These are phyloP conservation scores for Lepidium sativum DNA, from an alignment of 345 rosid genomes.

Conservation along the genomic window DNA sequence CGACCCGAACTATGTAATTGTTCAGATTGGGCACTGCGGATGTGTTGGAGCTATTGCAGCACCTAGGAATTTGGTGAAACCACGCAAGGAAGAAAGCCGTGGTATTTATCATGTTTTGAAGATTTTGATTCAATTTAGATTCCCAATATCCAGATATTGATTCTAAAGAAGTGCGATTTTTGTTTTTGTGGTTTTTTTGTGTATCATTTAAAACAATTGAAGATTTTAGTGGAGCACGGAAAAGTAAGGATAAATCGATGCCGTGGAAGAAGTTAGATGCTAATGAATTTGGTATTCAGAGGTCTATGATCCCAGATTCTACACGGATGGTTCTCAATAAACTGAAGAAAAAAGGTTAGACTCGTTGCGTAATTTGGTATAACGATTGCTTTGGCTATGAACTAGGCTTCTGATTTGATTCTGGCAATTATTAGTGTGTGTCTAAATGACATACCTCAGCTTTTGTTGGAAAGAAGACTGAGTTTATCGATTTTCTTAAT, in stretches of 20 bases:
- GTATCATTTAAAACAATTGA: neutral
- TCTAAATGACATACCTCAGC: neutral
- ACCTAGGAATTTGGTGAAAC: constrained; percentile 20
- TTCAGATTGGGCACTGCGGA: constrained; percentile 28
- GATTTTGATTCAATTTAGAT: neutral
- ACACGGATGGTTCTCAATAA: constrained; percentile 49
- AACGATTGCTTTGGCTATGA: neutral
- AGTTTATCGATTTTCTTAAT: neutral
- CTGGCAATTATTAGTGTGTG: neutral
- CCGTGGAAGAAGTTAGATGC: constrained; percentile 48
- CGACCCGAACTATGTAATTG: neutral
- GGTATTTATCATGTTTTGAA: constrained; percentile 7
- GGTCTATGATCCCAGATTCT: constrained; percentile 51
- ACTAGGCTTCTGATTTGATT: neutral
- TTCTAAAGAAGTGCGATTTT: neutral
- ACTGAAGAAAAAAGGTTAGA: constrained; percentile 41
- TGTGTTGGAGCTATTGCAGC: constrained; percentile 25
- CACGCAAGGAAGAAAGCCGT: constrained; percentile 22
- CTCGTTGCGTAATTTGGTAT: neutral
- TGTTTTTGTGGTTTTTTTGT: neutral
- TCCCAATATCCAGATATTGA: neutral
- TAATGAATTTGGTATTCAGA: constrained; percentile 49
- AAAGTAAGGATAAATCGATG: constrained; percentile 17
- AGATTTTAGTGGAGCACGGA: constrained; percentile 14
- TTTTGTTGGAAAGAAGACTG: neutral